Percentiles rank a stretch among this genome's conserved stretches.
Evolutionary conservation across 2,329 filamentous ascomycete genomes (phyloP).

Genomic region (Aspergillus tanneri): DNA sequence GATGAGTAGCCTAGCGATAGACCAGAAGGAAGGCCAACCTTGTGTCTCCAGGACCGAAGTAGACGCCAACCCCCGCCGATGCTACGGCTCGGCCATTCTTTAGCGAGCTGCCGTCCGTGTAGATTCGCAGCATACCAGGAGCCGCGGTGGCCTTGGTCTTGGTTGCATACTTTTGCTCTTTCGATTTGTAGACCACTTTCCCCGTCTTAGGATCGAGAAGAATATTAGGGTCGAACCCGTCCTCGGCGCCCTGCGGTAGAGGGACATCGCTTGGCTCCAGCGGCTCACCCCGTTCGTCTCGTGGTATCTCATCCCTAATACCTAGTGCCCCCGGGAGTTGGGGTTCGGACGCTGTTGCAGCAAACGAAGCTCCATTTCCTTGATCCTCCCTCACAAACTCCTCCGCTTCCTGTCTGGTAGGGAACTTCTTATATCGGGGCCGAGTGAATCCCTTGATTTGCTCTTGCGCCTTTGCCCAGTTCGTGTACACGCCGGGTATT

Average conservation of each 20-base stretch:
- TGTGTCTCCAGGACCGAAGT: slow-evolving; percentile 59
- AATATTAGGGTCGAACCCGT: slow-evolving; percentile 62
- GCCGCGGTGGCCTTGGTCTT: slow-evolving; percentile 46
- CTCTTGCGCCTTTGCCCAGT: slow-evolving; percentile 67
- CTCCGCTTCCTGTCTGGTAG: slow-evolving; percentile 69
- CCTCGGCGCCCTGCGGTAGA: slow-evolving; percentile 56
- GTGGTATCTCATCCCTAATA: slow-evolving; percentile 42
- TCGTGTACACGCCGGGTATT: slow-evolving; percentile 61
- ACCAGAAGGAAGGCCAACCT: slow-evolving; percentile 44
- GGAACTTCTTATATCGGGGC: slow-evolving; percentile 67
- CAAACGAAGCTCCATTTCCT: slow-evolving; percentile 20
- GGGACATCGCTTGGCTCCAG: slow-evolving; percentile 56
- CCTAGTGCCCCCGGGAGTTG: slow-evolving; percentile 38
- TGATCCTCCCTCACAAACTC: slow-evolving; percentile 62
- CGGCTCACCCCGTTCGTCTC: slow-evolving; percentile 45
- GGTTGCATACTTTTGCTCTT: slow-evolving; percentile 48
- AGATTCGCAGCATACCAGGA: slow-evolving; percentile 57
- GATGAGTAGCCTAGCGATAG: neutral
- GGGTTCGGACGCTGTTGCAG: slow-evolving; percentile 29
- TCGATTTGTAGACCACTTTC: slow-evolving; percentile 56
- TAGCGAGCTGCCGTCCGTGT: slow-evolving; percentile 63
- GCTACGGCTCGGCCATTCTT: slow-evolving; percentile 58
- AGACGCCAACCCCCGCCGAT: slow-evolving; percentile 62
- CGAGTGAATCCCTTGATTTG: slow-evolving; percentile 73
- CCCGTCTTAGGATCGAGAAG: slow-evolving; percentile 55